phyloP scores from a whole-genome alignment of 2,329 filamentous ascomycete genomes.

The Epichloe festucae region DNA sequence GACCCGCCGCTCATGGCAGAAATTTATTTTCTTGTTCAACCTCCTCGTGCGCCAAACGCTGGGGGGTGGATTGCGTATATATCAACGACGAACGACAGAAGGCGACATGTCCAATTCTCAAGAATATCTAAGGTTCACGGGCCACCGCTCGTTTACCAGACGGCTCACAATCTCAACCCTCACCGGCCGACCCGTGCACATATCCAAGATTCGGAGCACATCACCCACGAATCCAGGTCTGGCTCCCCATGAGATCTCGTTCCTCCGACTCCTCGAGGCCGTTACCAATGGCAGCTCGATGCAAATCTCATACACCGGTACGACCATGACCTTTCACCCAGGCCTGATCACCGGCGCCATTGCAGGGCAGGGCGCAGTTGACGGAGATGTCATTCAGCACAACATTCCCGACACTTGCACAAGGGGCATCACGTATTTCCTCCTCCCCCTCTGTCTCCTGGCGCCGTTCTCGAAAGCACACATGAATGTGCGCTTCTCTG shows the following conservation, averaged over 20 bases:
- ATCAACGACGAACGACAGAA: not conserved
- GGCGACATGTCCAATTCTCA: constrained; percentile 26
- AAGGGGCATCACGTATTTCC: constrained; percentile 80
- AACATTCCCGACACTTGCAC: constrained; percentile 63
- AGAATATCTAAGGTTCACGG: constrained; percentile 62
- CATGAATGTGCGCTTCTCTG: constrained; percentile 80
- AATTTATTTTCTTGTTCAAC: constrained; percentile 20
- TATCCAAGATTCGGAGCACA: constrained; percentile 82
- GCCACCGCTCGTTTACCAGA: constrained; percentile 69
- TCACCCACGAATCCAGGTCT: constrained; percentile 82
- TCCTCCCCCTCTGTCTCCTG: constrained; percentile 77
- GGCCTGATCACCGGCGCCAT: constrained; percentile 82
- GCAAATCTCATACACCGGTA: constrained; percentile 94
- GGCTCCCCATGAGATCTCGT: constrained; percentile 84
- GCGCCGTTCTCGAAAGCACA: constrained; percentile 88
- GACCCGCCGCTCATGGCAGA: constrained; percentile 17
- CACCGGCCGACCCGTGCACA: constrained; percentile 77
- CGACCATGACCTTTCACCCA: constrained; percentile 80
- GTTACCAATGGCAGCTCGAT: constrained; percentile 91
- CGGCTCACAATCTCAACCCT: constrained; percentile 84
- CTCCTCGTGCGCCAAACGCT: not conserved
- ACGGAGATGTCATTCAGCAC: constrained; percentile 68
- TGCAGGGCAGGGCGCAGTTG: constrained; percentile 56
- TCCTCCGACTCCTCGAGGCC: constrained; percentile 84
- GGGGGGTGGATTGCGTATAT: not conserved